Base-by-base conservation (phyloP, 495 filamentous ascomycete species). In the Apodospora peruviana region DNA sequence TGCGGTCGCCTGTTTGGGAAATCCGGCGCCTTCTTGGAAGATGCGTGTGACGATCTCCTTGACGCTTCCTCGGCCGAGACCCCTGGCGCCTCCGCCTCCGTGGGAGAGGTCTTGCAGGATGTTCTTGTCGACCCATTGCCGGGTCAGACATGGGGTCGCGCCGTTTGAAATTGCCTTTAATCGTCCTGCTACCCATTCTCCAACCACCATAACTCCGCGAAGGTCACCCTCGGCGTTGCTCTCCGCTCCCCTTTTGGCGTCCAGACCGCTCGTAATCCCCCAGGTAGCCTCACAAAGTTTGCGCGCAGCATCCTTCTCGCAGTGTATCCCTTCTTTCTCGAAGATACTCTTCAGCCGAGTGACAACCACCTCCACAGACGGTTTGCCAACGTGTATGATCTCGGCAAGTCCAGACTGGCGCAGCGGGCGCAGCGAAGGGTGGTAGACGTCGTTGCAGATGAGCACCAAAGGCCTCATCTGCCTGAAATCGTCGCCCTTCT, bases 401-500 rank as follows among this genome's bases (percentile, higher is more conserved):
- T 98, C 93, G 2, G 91, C 93, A 27, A 86, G 69, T 16, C 76
- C 81, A 0, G 88, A 88, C 45, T 87, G 83, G 22, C 93, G 80
- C 16, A 98, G 77, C 17, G 87, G 88, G 10, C 88, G 80, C 21
- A 98, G 76, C 46, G 90, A 87, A 19, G 93, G 80, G 57, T 94
- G 88, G 63, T 98, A 98, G n/a, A 96, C 79, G 67, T 98, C 93
- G 51, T 98, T 98, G 75, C 93, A 98, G 49, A 98, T 90, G 22
- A 96, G 68, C 49, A 98, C 89, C 27, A 98, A 73, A 0, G 93
- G 93, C 40, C 93, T 79, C 67, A 91, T 77, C 45, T 96, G 78
- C 22, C 84, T 78, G 64, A 97, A 98, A 34, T 81, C 81, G 54
- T 96, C 89, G 0, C 83, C 84, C 59, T 85, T 89, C 67, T 79